These are phyloP conservation scores for Periconia sp. DNA, from an alignment of 2,329 filamentous ascomycete genomes.

Conservation along the genomic window DNA sequence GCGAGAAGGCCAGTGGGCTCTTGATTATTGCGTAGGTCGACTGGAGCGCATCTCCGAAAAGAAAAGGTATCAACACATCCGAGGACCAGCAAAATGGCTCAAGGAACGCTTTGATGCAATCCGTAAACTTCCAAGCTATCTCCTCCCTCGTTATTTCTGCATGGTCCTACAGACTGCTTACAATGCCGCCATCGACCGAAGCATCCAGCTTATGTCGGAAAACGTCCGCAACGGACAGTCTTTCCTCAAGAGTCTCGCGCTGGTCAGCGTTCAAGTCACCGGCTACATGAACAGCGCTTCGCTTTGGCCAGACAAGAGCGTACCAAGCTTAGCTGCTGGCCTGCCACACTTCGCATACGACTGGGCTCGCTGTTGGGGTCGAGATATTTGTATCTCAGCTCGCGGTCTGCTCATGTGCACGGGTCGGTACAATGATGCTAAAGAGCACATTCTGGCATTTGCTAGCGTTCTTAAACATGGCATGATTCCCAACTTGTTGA, in stretches of 20 bases:
- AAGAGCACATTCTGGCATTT: conserved; percentile 92
- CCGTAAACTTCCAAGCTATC: conserved; percentile 79
- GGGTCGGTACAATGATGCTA: conserved; percentile 83
- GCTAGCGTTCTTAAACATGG: conserved; percentile 96
- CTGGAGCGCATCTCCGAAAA: conserved; percentile 71
- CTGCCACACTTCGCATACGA: conserved; percentile 90
- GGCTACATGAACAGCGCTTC: conserved; percentile 89
- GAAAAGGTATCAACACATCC: conserved; percentile 63
- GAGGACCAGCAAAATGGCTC: conserved; percentile 74
- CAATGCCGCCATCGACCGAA: conserved; percentile 76
- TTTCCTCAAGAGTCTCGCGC: conserved; percentile 83
- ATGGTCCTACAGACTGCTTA: conserved; percentile 87
- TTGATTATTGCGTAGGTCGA: conserved; percentile 83
- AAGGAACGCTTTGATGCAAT: conserved; percentile 84
- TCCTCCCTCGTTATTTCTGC: conserved; percentile 91
- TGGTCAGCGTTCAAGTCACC: conserved; percentile 91
- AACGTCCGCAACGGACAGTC: conserved; percentile 80
- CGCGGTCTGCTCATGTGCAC: conserved; percentile 91
- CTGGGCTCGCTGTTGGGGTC: conserved; percentile 96
- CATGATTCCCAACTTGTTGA: conserved; percentile 94
- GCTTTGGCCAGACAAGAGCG: conserved; percentile 79
- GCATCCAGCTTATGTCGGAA: conserved; percentile 75
- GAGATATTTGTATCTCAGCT: conserved; percentile 94
- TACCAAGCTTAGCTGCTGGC: conserved; percentile 87
- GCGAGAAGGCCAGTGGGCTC: conserved; percentile 84